Conservation (phyloP, 2,329 filamentous ascomycete genomes). For the Ceratocystis alfenasii region DNA sequence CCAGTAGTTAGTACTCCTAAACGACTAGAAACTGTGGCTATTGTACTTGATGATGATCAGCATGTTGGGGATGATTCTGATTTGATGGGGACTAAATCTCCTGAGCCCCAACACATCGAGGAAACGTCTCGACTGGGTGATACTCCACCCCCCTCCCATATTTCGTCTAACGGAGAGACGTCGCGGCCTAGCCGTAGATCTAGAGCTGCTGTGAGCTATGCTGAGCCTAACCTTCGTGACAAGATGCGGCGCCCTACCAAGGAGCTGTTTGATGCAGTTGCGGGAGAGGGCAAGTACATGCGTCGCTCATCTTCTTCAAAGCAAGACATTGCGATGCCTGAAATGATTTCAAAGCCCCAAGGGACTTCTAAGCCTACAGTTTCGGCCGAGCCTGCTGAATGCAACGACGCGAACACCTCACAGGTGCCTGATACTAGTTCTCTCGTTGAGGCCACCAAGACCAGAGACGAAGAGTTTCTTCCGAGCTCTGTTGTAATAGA, state of each 20-base stretch:
- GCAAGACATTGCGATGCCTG: constrained; percentile 19
- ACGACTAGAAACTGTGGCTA: constrained; percentile 17
- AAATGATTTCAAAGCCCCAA: constrained; percentile 17
- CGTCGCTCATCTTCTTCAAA: constrained; percentile 28
- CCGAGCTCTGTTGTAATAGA: constrained; percentile 31
- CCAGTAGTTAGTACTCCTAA: constrained; percentile 5
- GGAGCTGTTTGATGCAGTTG: constrained; percentile 61
- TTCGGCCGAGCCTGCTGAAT: background rate
- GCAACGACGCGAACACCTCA: background rate
- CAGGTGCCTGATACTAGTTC: background rate
- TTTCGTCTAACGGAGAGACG: constrained; percentile 44
- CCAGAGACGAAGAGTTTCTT: constrained; percentile 22
- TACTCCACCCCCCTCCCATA: constrained; percentile 49
- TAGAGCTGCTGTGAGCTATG: constrained; percentile 61
- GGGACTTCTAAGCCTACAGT: background rate
- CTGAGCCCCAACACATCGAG: constrained; percentile 33
- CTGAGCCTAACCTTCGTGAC: constrained; percentile 66
- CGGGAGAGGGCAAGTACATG: constrained; percentile 47
- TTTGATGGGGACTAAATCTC: constrained; percentile 29
- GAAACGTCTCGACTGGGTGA: constrained; percentile 34
- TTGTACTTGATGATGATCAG: constrained; percentile 25
- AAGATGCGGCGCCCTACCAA: constrained; percentile 77
- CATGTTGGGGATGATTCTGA: constrained; percentile 8
- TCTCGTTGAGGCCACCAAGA: constrained; percentile 1
- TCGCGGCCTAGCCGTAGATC: constrained; percentile 55